These are phyloP conservation scores for Parasitella parasitica DNA, from an alignment of 371 early-diverging fungal genomes.

Conservation along the genomic window DNA sequence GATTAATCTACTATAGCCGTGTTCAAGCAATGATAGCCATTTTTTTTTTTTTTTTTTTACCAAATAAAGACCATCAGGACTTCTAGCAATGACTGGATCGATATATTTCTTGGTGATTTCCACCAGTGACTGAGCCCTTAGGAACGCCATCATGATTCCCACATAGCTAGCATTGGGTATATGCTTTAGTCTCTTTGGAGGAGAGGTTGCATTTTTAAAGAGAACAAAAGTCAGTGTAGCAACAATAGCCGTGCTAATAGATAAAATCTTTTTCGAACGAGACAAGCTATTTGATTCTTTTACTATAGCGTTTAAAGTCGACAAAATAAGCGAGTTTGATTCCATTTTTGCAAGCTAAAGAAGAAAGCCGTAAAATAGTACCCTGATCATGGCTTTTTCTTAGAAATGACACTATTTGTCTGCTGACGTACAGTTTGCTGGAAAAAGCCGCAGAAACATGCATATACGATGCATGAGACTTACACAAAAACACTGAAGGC, in stretches of 20 bases:
- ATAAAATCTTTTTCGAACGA: background rate
- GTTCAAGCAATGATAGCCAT: too few species aligned
- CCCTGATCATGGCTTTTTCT: background rate
- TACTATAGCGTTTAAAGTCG: background rate
- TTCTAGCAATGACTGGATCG: background rate
- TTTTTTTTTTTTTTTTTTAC: too few species aligned
- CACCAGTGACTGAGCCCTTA: background rate
- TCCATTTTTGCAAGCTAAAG: background rate
- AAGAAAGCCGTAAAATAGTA: background rate
- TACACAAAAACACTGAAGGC: too few species aligned
- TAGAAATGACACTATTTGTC: background rate
- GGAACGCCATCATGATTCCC: background rate
- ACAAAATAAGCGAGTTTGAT: background rate
- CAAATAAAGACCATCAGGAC: background rate
- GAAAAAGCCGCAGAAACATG: too few species aligned
- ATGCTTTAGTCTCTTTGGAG: background rate
- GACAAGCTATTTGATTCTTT: background rate
- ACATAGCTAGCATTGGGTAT: constrained; percentile 1
- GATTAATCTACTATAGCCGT: too few species aligned
- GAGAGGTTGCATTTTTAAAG: background rate
- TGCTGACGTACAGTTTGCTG: too few species aligned
- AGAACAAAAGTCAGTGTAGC: background rate
- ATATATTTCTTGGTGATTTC: background rate
- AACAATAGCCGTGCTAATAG: background rate
- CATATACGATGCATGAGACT: too few species aligned